These are phyloP conservation scores for Malania oleifera DNA, from an alignment of 164 flowering plant species.

Conservation along the genomic window DNA sequence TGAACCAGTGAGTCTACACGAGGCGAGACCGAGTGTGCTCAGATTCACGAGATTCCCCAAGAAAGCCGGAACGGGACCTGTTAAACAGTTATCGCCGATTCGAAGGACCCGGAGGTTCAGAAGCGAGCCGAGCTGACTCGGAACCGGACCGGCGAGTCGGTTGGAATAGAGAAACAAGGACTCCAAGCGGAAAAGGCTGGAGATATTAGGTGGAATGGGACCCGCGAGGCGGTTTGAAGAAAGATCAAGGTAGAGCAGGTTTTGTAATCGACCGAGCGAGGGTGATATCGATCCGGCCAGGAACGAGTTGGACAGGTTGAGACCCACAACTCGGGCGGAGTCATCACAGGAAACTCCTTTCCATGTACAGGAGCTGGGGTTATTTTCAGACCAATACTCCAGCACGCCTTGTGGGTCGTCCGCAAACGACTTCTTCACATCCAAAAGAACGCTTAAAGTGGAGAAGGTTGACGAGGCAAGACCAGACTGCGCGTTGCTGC, in stretches of 20 bases:
- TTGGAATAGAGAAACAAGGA: constrained; percentile 77
- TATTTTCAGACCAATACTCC: constrained; percentile 50
- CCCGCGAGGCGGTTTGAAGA: constrained; percentile 69
- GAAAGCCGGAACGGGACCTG: constrained; percentile 66
- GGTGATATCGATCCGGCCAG: constrained; percentile 71
- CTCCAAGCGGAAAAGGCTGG: constrained; percentile 49
- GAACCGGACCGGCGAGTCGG: constrained; percentile 71
- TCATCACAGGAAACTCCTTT: constrained; percentile 55
- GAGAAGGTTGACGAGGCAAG: neutral
- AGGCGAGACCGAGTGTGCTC: constrained; percentile 65
- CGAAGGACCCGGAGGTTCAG: constrained; percentile 52
- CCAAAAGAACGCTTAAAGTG: constrained; percentile 38
- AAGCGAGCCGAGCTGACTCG: constrained; percentile 57
- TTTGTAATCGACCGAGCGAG: constrained; percentile 40
- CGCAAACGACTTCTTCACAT: constrained; percentile 54
- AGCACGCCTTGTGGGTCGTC: constrained; percentile 52
- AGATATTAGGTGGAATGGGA: constrained; percentile 74
- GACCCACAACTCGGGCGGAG: constrained; percentile 35
- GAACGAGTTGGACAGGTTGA: constrained; percentile 69
- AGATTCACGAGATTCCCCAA: constrained; percentile 57
- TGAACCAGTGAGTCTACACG: constrained; percentile 66
- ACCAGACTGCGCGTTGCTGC: no score
- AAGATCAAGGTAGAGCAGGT: constrained; percentile 75
- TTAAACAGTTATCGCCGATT: constrained; percentile 78
- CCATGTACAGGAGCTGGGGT: constrained; percentile 65